Conservation (phyloP, 129 eudicot genomes). For the Lactuca sativa region DNA sequence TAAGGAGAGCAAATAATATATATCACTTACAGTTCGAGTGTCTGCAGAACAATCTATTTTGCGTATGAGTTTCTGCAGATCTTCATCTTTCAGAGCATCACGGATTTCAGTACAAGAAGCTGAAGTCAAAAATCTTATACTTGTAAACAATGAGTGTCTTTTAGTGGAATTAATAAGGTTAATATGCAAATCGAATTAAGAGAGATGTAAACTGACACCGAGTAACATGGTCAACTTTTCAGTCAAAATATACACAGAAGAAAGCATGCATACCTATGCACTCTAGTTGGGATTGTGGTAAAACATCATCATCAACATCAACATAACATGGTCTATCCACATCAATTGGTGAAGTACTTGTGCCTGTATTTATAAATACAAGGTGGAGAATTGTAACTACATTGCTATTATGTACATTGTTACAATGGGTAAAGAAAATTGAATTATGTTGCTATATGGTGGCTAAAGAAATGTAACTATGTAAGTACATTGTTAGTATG, state of each 20-base stretch:
- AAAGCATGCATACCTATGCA: slow-evolving; percentile 48
- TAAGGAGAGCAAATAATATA: neutral
- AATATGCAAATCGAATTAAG: too few relatives aligned
- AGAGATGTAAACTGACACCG: neutral
- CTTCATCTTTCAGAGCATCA: slow-evolving; percentile 64
- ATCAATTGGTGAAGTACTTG: slow-evolving; percentile 29
- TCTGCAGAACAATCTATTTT: slow-evolving; percentile 53
- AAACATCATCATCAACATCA: slow-evolving; percentile 47
- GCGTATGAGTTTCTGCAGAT: slow-evolving; percentile 63
- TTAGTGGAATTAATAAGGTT: neutral
- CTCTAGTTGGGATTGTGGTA: slow-evolving; percentile 57
- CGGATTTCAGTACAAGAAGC: slow-evolving; percentile 69
- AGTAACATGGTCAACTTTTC: neutral
- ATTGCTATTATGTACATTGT: too few relatives aligned
- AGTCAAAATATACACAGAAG: slow-evolving; percentile 11
- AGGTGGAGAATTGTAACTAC: neutral
- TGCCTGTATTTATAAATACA: slow-evolving; percentile 20
- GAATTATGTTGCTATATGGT: too few relatives aligned
- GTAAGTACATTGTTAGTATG: too few relatives aligned
- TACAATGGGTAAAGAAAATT: too few relatives aligned
- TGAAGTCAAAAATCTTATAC: slow-evolving; percentile 28
- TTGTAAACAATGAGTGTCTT: neutral
- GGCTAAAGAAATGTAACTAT: too few relatives aligned
- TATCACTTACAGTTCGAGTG: slow-evolving; percentile 47
- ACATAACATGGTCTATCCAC: slow-evolving; percentile 54